Conservation (phyloP, 345 rosid species). For the Acer saccharum region DNA sequence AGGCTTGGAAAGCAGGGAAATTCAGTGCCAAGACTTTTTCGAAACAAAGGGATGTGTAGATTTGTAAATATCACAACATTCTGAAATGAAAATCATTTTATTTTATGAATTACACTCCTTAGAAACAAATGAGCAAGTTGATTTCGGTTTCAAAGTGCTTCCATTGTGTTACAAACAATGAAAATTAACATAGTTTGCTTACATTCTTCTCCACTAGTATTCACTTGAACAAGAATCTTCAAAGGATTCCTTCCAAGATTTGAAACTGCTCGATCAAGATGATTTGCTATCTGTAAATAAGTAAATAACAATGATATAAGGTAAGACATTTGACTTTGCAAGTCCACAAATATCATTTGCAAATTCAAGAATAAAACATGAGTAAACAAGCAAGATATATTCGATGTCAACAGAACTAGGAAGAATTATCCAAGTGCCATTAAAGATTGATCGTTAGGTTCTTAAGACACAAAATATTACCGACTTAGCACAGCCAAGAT, state of each 20-base stretch:
- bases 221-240: slow-evolving; percentile 89
- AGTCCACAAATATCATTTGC: neutral
- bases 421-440: neutral
- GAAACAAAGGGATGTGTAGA: neutral
- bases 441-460: neutral
- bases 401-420: neutral
- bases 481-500: slow-evolving; percentile 2
- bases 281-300: slow-evolving; percentile 63
- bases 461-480: neutral
- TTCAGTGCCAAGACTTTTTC: neutral
- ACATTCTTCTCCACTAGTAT: slow-evolving; percentile 95
- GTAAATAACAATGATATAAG: slow-evolving; percentile 18
- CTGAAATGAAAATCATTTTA: neutral
- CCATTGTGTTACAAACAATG: neutral
- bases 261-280: slow-evolving; percentile 73
- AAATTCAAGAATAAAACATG: neutral
- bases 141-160: neutral
- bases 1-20: neutral
- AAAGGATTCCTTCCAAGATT: slow-evolving; percentile 78
- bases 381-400: neutral
- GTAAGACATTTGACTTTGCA: neutral
- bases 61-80: neutral
- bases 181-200: slow-evolving; percentile 32
- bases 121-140: neutral
- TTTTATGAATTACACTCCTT: neutral